Percentiles rank a stretch among this genome's conserved stretches.
These are phyloP conservation scores for Pestalotiopsis sp. DNA, from an alignment of 2,329 filamentous ascomycete genomes.

Conservation along the genomic window DNA sequence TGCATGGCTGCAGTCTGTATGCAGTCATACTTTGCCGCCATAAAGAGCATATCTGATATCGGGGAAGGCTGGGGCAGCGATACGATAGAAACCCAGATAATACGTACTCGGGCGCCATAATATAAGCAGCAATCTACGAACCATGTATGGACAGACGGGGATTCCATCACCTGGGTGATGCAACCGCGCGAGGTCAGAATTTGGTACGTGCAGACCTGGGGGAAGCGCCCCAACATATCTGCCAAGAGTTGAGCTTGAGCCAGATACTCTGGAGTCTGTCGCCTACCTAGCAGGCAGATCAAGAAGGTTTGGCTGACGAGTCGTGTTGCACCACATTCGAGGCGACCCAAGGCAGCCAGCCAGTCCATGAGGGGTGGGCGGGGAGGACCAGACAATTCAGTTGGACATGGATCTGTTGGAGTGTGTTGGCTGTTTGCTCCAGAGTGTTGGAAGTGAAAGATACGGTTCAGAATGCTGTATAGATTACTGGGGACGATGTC, in stretches of 20 bases:
- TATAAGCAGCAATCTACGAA: neutral
- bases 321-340: constrained; percentile 4
- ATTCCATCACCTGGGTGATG: neutral
- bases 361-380: neutral
- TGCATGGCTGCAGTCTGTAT: neutral
- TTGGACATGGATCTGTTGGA: neutral
- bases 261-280: neutral
- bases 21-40: neutral
- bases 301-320: constrained; percentile 1
- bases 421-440: neutral
- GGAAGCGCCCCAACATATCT: neutral
- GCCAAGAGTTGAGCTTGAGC: neutral
- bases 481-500: too few relatives aligned
- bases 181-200: neutral
- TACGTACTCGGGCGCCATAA: neutral
- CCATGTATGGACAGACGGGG: neutral
- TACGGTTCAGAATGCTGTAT: too few relatives aligned
- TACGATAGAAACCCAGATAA: neutral
- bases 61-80: neutral
- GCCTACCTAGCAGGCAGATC: neutral
- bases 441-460: neutral
- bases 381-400: neutral
- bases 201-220: neutral
- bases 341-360: neutral
- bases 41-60: neutral